These are phyloP conservation scores for Neovahlkampfia damariscottae DNA, from an alignment of 78 protist species.

Conservation along the genomic window DNA sequence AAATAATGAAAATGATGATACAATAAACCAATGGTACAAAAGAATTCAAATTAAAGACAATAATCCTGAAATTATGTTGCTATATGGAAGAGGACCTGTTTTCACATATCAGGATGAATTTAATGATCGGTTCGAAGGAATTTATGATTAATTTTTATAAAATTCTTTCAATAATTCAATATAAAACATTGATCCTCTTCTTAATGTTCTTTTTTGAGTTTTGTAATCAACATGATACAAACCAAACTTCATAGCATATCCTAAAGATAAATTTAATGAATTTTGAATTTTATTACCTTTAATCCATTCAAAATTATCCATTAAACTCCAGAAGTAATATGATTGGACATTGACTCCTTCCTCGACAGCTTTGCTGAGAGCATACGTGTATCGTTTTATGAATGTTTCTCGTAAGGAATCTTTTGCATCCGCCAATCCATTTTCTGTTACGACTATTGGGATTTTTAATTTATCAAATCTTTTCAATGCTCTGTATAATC, in stretches of 20 bases:
- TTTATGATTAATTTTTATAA: neutral
- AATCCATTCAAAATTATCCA: neutral
- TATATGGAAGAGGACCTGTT: constrained; percentile 2
- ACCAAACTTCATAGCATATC: constrained; percentile 6
- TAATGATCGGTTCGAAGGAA: neutral
- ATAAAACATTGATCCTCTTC: neutral
- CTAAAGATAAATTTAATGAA: no score
- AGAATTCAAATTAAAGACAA: no score
- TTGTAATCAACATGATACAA: neutral
- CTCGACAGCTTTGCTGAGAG: neutral
- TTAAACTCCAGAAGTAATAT: neutral
- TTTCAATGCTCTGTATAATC: neutral
- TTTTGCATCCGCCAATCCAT: neutral
- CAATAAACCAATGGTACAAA: neutral
- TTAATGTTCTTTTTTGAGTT: neutral
- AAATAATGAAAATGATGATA: neutral
- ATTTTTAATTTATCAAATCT: neutral
- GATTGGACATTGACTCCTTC: neutral
- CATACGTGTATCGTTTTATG: neutral
- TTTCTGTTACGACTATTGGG: constrained; percentile 1
- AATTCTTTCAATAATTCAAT: no score
- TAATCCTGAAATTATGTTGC: neutral
- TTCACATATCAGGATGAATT: neutral
- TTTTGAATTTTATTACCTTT: no score
- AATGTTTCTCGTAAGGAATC: neutral